Evolutionary conservation across 2,329 filamentous ascomycete genomes (phyloP), one percentile per base, ranked within the genome.

Genomic region (Cladosporium sp.): DNA sequence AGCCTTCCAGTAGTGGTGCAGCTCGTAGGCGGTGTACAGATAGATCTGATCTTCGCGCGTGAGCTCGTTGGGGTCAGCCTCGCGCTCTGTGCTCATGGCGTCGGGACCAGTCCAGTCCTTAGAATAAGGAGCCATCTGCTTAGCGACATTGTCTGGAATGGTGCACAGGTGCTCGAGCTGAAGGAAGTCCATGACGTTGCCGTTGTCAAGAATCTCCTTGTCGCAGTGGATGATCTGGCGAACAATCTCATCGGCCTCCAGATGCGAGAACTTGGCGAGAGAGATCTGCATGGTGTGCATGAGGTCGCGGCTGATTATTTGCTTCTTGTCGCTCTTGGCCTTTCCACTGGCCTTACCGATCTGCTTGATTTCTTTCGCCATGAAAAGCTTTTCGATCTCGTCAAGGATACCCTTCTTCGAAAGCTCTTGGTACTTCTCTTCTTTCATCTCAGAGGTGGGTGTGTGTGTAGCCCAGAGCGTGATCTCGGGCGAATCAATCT

Each of bases 1-100:
- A 56, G 89, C 89, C 78, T 95, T 96, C 93, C 93, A 98, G 74
- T 98, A 98, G 68, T 96, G 91, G 61, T 95, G 90, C 59, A 97
- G 76, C 69, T 98, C 93, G 64, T 87, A 97, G 1, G 92, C 89
- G 4, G 93, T 97, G 67, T 86, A 88, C 22, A 98, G 77, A 68
- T 91, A 98, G 53, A 98, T 87, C 71, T 97, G 92, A 73, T 98
- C 93, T 70, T 97, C 90, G 57, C 91, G 80, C 2, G 92, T 96
- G 49, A 98, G 82, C 66, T 98, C 93, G 5, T 70, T 72, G 1
- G 92, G 92, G 70, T 97, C 91, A 65, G 86, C 82, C 68, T 98
- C 93, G 51, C 92, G 84, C 58, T 79, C 80, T 49, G 89, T 86
- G 55, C 82, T 86, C 56, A 82, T 78, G 19, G 90, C 89, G 66